A percentile compares a stretch with the other conserved stretches of the same genome.
These are phyloP conservation scores for Oxyria digyna DNA, from an alignment of 148 eudicot genomes.

Conservation along the genomic window DNA sequence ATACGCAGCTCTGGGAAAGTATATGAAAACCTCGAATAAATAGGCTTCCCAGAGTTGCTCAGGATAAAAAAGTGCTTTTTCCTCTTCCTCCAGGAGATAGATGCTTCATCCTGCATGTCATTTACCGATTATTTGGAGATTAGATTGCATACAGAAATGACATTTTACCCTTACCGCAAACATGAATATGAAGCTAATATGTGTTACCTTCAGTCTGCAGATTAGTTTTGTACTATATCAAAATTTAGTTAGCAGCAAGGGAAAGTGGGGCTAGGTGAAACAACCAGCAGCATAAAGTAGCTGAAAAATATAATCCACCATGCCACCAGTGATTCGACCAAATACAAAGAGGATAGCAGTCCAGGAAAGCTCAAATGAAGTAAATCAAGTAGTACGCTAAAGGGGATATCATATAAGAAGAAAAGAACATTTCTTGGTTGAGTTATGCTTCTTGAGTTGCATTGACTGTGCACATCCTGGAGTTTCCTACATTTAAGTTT, in stretches of 20 bases:
- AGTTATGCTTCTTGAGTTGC: neutral
- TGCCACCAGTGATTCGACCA: neutral
- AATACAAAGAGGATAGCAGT: neutral
- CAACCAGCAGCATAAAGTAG: neutral
- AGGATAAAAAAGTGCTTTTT: constrained; percentile 80
- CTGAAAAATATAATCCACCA: neutral
- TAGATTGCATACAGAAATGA: neutral
- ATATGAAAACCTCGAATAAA: constrained; percentile 70
- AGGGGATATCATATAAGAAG: neutral
- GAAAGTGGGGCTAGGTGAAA: neutral
- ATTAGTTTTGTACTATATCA: neutral
- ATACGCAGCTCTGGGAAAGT: neutral
- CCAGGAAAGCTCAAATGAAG: neutral
- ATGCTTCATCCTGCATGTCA: constrained; percentile 77
- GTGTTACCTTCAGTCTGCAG: neutral
- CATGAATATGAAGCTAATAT: neutral
- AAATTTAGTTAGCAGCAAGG: neutral
- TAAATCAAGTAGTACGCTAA: neutral
- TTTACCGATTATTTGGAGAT: constrained; percentile 12
- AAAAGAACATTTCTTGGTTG: neutral
- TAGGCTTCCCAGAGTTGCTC: constrained; percentile 94
- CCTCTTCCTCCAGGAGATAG: constrained; percentile 89
- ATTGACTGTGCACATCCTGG: too few relatives aligned
- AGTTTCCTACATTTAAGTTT: too few relatives aligned
- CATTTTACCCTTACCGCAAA: neutral